Base-by-base conservation (phyloP, 371 early-diverging fungal species). In the Phascolomyces articulosus region DNA sequence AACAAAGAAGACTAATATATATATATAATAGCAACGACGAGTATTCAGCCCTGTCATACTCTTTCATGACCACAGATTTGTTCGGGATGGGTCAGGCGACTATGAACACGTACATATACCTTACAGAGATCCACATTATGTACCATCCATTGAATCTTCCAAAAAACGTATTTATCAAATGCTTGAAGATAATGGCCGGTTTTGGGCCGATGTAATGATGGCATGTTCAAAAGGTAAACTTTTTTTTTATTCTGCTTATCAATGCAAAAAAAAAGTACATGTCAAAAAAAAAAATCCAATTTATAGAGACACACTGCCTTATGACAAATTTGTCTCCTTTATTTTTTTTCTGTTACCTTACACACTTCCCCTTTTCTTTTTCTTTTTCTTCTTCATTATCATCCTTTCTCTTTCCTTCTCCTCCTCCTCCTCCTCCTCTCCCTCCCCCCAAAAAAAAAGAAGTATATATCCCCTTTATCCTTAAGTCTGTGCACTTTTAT, bases 21-120 rank as follows among this genome's bases (percentile, higher is more conserved):
- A 23, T 40, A 29, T 26, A 2, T 20, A 47, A 38, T 53, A 66
- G 64, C 41, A 44, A 20, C 40, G 41, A n/a, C 71, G 77, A 41
- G 57, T 64, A 20, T 77, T 77, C 55, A 77, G 72, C 60, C 77
- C 77, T 61, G 70, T 77, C 64, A 74, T 77, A 47, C 70, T 77
- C 27, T 77, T 73, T 47, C 73, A 77, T 61, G 77, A 77, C 44
- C 71, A 73, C 61, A 60, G 69, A 41, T 71, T 67, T 41, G 62
- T 71, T 16, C 65, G 65, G 51, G 70, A 71, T 40, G 65, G 62
- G 28, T 64, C 67, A 26, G 65, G 68, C 27, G 66, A 74, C 40
- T 62, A 64, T 28, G 69, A 71, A 54, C 77, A 73, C 60, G 58
- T 73, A 38, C 77, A 71, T 60, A 68, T 72, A 29, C 59, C 71